phyloP scores from a whole-genome alignment of 2,329 filamentous ascomycete genomes.

The Beauveria medogensis region DNA sequence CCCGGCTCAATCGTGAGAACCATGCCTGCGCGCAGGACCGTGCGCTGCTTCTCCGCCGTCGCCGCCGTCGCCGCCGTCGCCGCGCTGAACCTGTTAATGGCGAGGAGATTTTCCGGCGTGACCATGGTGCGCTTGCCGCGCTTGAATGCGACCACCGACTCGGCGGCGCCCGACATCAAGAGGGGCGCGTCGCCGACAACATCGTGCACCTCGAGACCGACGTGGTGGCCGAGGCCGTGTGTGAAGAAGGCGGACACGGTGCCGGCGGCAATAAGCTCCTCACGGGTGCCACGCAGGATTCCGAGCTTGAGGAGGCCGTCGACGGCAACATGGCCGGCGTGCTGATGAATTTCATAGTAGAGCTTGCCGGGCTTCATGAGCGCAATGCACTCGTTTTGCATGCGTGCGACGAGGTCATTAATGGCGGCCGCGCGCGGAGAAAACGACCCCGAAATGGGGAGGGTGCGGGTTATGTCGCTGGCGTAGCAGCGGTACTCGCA shows the following conservation, averaged over 20 bases:
- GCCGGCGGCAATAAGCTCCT: conserved; percentile 45
- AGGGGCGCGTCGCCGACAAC: conserved; percentile 36
- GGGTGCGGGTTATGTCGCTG: conserved; percentile 81
- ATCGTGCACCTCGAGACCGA: conserved; percentile 59
- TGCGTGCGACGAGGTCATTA: conserved; percentile 68
- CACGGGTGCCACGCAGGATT: conserved; percentile 56
- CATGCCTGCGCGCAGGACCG: conserved; percentile 49
- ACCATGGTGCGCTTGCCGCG: conserved; percentile 35
- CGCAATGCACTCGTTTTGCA: conserved; percentile 70
- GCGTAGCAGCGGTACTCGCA: conserved; percentile 82
- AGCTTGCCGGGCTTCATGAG: conserved; percentile 59
- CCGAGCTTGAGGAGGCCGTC: conserved; percentile 63
- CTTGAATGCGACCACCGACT: conserved; percentile 21
- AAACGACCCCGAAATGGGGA: conserved; percentile 67
- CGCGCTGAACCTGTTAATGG: conserved; percentile 17
- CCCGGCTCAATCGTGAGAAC: conserved; percentile 76
- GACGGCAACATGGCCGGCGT: conserved; percentile 65
- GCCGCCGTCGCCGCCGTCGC: conserved; percentile 21
- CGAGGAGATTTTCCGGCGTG: conserved; percentile 26
- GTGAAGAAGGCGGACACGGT: conserved; percentile 57
- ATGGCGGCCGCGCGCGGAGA: conserved; percentile 61
- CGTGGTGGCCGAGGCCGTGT: conserved; percentile 56
- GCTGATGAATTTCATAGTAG: conserved; percentile 65
- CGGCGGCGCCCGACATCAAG: conserved; percentile 13
- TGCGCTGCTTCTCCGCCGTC: conserved; percentile 25